phyloP scores from a whole-genome alignment of 768 basidiomycete genomes.

The Trametes cubensis region DNA sequence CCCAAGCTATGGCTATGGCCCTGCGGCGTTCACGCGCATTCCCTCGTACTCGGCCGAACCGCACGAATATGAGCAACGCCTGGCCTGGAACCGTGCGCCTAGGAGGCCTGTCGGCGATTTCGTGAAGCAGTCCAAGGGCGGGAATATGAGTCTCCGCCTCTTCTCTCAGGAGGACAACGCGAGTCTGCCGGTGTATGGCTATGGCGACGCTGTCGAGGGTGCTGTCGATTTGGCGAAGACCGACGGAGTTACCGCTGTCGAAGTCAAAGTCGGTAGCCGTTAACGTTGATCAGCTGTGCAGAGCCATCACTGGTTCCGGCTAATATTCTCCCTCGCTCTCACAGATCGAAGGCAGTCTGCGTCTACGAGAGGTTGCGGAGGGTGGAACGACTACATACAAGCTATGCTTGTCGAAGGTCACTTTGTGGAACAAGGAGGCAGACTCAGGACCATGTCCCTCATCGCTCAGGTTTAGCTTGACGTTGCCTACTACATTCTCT shows the following conservation, averaged over 20 bases:
- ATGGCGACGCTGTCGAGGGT: slow-evolving; percentile 55
- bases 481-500: slow-evolving; percentile 60
- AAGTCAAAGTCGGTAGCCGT: slow-evolving; percentile 54
- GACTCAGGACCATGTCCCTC: slow-evolving; percentile 50
- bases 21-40: slow-evolving; percentile 43
- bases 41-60: slow-evolving; percentile 60
- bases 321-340: slow-evolving; percentile 7
- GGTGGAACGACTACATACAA: slow-evolving; percentile 59
- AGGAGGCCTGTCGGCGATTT: slow-evolving; percentile 50
- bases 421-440: slow-evolving; percentile 61
- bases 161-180: slow-evolving; percentile 53
- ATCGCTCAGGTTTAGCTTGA: slow-evolving; percentile 54
- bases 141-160: slow-evolving; percentile 54
- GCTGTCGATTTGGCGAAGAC: slow-evolving; percentile 55
- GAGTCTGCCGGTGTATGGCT: slow-evolving; percentile 60
- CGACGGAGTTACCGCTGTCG: slow-evolving; percentile 60
- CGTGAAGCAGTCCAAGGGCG: slow-evolving; percentile 60
- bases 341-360: slow-evolving; percentile 64
- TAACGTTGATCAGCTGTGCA: neutral
- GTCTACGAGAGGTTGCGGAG: slow-evolving; percentile 64
- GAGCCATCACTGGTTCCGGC: neutral
- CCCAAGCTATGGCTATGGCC: slow-evolving; percentile 54
- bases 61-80: slow-evolving; percentile 51
- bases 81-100: slow-evolving; percentile 44
- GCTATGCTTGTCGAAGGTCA: slow-evolving; percentile 52